phyloP scores from a whole-genome alignment of 2,329 filamentous ascomycete species.

The Nothophoma quercina region DNA sequence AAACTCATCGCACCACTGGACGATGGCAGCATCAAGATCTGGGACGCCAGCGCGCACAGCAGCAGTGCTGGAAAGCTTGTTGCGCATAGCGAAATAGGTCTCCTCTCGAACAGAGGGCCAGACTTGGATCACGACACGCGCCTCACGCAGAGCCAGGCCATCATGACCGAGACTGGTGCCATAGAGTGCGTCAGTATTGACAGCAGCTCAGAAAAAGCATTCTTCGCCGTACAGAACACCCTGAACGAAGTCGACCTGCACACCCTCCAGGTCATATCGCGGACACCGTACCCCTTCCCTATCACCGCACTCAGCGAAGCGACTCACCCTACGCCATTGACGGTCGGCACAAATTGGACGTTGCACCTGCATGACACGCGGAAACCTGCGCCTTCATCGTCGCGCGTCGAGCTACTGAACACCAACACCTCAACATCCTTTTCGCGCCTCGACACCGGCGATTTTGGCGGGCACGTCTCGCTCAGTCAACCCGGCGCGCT shows the following conservation, averaged over 20 bases:
- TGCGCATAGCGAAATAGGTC: constrained; percentile 69
- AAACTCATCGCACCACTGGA: constrained; percentile 80
- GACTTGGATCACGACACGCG: constrained; percentile 53
- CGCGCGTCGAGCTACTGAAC: constrained; percentile 41
- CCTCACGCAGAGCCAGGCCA: constrained; percentile 57
- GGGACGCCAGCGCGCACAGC: constrained; percentile 66
- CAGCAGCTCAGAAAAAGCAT: constrained; percentile 70
- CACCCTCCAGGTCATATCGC: constrained; percentile 72
- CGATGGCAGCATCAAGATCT: constrained; percentile 86
- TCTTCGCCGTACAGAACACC: constrained; percentile 78
- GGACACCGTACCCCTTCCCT: constrained; percentile 77
- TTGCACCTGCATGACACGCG: constrained; percentile 85
- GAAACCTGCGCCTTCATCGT: constrained; percentile 33
- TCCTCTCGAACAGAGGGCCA: constrained; percentile 67
- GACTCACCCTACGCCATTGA: constrained; percentile 72
- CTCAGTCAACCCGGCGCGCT: constrained; percentile 83
- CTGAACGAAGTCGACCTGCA: constrained; percentile 84
- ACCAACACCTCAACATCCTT: constrained; percentile 34
- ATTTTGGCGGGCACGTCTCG: constrained; percentile 67
- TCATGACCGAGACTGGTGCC: constrained; percentile 74
- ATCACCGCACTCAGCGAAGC: constrained; percentile 83
- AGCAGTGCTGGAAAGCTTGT: constrained; percentile 71
- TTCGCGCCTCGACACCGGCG: constrained; percentile 56
- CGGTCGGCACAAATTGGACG: constrained; percentile 81
- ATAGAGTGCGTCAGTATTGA: constrained; percentile 87